These are phyloP conservation scores for Zychaea mexicana DNA, from an alignment of 371 early-diverging fungal species.

Conservation along the genomic window DNA sequence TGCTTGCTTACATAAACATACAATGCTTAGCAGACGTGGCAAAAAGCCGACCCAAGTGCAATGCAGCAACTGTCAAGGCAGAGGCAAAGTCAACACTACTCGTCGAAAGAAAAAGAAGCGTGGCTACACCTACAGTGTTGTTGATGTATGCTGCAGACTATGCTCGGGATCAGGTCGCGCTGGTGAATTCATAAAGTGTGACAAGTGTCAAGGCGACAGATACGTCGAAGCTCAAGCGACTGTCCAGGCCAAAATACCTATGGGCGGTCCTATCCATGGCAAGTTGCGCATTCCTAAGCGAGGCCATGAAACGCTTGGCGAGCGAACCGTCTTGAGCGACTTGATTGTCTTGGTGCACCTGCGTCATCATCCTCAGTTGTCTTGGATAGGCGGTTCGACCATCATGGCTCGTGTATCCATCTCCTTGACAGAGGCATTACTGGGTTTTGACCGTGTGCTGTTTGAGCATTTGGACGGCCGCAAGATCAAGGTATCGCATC, in stretches of 20 bases:
- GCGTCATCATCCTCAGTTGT: slow-evolving; percentile 70
- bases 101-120: background rate
- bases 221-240: background rate
- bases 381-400: slow-evolving; percentile 69
- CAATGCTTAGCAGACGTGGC: too few species aligned
- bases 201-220: background rate
- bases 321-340: slow-evolving; percentile 48
- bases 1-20: too few species aligned
- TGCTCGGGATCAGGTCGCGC: background rate
- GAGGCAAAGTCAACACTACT: slow-evolving; percentile 28
- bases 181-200: background rate
- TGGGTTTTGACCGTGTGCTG: slow-evolving; percentile 84
- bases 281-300: background rate
- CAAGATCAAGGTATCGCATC: slow-evolving; percentile 78
- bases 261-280: slow-evolving; percentile 4
- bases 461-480: slow-evolving; percentile 92
- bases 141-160: background rate
- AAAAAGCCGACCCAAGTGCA: slow-evolving; percentile 41
- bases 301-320: slow-evolving; percentile 6
- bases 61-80: slow-evolving; percentile 29
- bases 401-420: slow-evolving; percentile 56
- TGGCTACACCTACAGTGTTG: too few species aligned
- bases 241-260: background rate
- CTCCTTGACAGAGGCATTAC: slow-evolving; percentile 87
- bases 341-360: slow-evolving; percentile 81